Percentiles rank a stretch among this genome's conserved stretches.
These are phyloP conservation scores for Medicago truncatula DNA, from an alignment of 306 rosid genomes.

Conservation along the genomic window DNA sequence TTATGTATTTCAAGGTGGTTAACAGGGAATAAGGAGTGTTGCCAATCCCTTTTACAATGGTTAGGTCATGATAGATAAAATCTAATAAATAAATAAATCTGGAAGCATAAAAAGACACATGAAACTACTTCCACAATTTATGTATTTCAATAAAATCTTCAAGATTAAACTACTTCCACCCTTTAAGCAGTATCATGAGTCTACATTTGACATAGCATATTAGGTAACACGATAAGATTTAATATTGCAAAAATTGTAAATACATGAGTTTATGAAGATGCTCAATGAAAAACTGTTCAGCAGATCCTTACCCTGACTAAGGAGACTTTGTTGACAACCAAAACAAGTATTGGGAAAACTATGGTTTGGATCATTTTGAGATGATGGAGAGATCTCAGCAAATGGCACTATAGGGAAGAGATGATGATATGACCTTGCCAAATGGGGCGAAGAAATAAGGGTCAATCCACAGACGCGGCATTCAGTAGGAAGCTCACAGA, in stretches of 20 bases:
- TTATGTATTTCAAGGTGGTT: slow-evolving; percentile 29
- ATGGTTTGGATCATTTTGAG: slow-evolving; percentile 53
- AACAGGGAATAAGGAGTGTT: slow-evolving; percentile 11
- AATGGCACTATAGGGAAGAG: slow-evolving; percentile 94
- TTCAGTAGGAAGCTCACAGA: slow-evolving; percentile 94
- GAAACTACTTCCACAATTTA: slow-evolving; percentile 32
- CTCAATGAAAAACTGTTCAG: slow-evolving; percentile 11
- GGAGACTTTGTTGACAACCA: slow-evolving; percentile 89
- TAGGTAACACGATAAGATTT: slow-evolving; percentile 22
- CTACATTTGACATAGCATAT: slow-evolving; percentile 24
- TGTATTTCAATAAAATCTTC: slow-evolving; percentile 1
- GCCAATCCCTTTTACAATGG: slow-evolving; percentile 18
- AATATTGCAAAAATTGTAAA: slow-evolving; percentile 13
- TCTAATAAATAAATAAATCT: slow-evolving; percentile 20
- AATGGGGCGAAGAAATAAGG: slow-evolving; percentile 94
- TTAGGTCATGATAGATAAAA: slow-evolving; percentile 7
- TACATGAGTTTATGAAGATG: slow-evolving; percentile 20
- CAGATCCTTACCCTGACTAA: slow-evolving; percentile 62
- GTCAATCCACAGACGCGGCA: slow-evolving; percentile 94
- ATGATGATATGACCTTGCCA: slow-evolving; percentile 98
- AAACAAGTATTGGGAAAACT: slow-evolving; percentile 66
- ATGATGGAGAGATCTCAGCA: slow-evolving; percentile 70
- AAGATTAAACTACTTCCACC: slow-evolving; percentile 22
- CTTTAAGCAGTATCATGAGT: slow-evolving; percentile 22
- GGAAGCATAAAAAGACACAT: slow-evolving; percentile 9